These are phyloP conservation scores for Lophiostoma macrostomum DNA, from an alignment of 495 filamentous ascomycete species.

Conservation along the genomic window DNA sequence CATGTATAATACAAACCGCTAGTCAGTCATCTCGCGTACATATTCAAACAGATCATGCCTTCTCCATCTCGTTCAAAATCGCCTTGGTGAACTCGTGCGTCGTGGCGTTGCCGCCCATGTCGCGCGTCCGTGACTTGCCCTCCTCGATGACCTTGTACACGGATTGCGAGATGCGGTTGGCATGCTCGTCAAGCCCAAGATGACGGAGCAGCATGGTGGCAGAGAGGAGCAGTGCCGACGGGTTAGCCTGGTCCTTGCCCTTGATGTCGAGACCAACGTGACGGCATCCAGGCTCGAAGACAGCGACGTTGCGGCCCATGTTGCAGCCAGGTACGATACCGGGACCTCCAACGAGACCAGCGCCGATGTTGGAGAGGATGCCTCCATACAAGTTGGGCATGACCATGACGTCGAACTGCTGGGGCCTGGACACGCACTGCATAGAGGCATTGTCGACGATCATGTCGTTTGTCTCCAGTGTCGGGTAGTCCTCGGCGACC, in stretches of 20 bases:
- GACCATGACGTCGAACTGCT: constrained; percentile 99
- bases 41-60: no score
- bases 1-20: no score
- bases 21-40: no score
- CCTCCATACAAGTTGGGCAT: constrained; percentile 99
- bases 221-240: constrained; percentile 89
- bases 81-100: constrained; percentile 95
- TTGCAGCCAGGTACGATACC: constrained; percentile 98
- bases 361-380: constrained; percentile 97
- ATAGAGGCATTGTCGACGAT: constrained; percentile 99
- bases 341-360: constrained; percentile 95
- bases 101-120: constrained; percentile 87
- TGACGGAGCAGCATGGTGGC: constrained; percentile 96
- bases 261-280: constrained; percentile 99
- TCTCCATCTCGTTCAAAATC: constrained; percentile 90
- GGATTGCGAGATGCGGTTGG: constrained; percentile 95
- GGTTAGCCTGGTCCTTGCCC: constrained; percentile 98
- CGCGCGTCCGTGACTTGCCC: constrained; percentile 79
- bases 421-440: constrained; percentile 92
- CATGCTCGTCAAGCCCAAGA: constrained; percentile 93
- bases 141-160: constrained; percentile 95
- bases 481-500: constrained; percentile 88
- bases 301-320: constrained; percentile 97
- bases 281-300: constrained; percentile 97
- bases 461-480: constrained; percentile 94